These are phyloP conservation scores for Hypoxylon sp. DNA, from an alignment of 2,329 filamentous ascomycete species.

Conservation along the genomic window DNA sequence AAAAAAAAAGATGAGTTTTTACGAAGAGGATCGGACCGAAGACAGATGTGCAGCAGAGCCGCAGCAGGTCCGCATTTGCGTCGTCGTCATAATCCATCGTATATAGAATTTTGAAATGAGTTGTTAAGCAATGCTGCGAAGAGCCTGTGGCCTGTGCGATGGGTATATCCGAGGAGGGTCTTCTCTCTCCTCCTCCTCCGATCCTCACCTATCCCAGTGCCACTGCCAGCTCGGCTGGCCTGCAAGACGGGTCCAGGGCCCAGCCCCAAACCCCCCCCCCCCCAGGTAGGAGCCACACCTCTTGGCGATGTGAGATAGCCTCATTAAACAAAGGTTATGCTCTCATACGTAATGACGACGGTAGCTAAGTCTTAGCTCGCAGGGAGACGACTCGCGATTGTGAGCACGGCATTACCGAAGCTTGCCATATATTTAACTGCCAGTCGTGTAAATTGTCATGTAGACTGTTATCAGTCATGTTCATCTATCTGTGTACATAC, in stretches of 20 bases:
- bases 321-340: conserved; percentile 37
- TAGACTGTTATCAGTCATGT: too few relatives aligned
- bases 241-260: conserved; percentile 25
- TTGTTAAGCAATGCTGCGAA: conserved; percentile 30
- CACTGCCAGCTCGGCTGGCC: conserved; percentile 26
- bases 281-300: conserved; percentile 21
- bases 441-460: too few relatives aligned
- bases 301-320: conserved; percentile 33
- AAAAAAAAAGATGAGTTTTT: conserved; percentile 7
- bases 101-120: conserved; percentile 29
- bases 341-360: conserved; percentile 29
- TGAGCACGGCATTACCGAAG: too few relatives aligned
- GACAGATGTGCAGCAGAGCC: conserved; percentile 4
- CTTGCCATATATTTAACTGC: too few relatives aligned
- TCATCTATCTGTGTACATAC: too few relatives aligned
- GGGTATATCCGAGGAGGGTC: conserved; percentile 32
- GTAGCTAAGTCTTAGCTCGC: conserved; percentile 4
- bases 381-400: conserved; percentile 2
- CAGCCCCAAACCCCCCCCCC: conserved; percentile 32
- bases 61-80: conserved; percentile 11
- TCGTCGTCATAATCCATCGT: conserved; percentile 16
- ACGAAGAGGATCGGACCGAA: conserved; percentile 1
- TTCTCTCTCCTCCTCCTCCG: too few relatives aligned
- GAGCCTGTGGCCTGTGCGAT: conserved; percentile 30
- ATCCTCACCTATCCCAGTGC: too few relatives aligned